phyloP scores from a whole-genome alignment of 768 basidiomycete genomes.

The Tylopilus vinaceipallidus region DNA sequence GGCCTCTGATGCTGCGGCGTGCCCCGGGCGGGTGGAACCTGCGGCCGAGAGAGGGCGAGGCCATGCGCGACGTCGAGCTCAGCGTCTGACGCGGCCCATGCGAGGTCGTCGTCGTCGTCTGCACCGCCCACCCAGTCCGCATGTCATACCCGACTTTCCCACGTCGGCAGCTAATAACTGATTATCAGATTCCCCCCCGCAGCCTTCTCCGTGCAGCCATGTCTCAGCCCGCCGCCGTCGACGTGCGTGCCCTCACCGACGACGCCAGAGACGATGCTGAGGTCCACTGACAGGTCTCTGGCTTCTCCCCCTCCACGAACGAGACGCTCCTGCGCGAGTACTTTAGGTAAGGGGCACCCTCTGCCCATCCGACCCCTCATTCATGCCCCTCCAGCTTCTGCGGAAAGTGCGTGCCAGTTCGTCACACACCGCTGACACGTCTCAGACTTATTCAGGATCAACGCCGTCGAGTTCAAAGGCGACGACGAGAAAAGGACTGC shows the following conservation, averaged over 20 bases:
- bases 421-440: not conserved
- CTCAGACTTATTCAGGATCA: constrained; percentile 48
- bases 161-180: constrained; percentile 6
- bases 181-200: not conserved
- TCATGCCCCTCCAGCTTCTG: constrained; percentile 61
- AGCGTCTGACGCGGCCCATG: constrained; percentile 4
- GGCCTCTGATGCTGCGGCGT: constrained; percentile 28
- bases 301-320: constrained; percentile 64
- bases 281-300: constrained; percentile 54
- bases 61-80: constrained; percentile 20
- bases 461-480: constrained; percentile 55
- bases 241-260: constrained; percentile 34
- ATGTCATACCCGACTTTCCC: constrained; percentile 16
- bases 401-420: constrained; percentile 56
- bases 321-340: constrained; percentile 72
- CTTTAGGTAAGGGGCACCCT: constrained; percentile 59
- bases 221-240: constrained; percentile 22
- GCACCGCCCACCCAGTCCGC: constrained; percentile 19
- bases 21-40: not conserved
- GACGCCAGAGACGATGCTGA: not conserved
- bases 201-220: constrained; percentile 12
- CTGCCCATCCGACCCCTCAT: not conserved
- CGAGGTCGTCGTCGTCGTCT: constrained; percentile 12
- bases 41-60: constrained; percentile 6
- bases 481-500: constrained; percentile 47